Percentiles rank a stretch among this genome's conserved stretches.
phyloP scores from a whole-genome alignment of 2,329 filamentous ascomycete genomes.

The Sporothrix curviconia region DNA sequence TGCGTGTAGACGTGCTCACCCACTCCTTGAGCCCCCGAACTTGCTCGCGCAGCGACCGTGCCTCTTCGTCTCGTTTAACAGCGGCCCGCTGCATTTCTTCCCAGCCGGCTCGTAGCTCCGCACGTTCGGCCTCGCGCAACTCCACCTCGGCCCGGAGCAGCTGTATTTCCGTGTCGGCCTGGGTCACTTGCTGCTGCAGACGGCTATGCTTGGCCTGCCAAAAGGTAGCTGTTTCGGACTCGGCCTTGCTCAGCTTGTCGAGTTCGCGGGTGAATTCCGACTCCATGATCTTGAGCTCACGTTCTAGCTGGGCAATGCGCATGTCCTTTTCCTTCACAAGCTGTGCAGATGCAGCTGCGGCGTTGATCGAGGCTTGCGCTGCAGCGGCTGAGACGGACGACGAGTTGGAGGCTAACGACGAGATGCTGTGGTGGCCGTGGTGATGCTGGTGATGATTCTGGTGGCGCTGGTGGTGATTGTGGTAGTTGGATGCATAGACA shows the following conservation, averaged over 20 bases:
- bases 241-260: slow-evolving; percentile 45
- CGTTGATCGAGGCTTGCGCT: slow-evolving; percentile 4
- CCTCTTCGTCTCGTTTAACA: slow-evolving; percentile 49
- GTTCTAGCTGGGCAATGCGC: slow-evolving; percentile 46
- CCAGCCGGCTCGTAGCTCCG: slow-evolving; percentile 45
- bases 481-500: not conserved
- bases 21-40: slow-evolving; percentile 64
- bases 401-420: slow-evolving; percentile 2
- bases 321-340: slow-evolving; percentile 42
- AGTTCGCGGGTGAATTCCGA: slow-evolving; percentile 47
- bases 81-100: slow-evolving; percentile 41
- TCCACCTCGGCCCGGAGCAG: slow-evolving; percentile 45
- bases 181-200: slow-evolving; percentile 43
- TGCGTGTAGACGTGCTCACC: slow-evolving; percentile 60
- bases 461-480: slow-evolving; percentile 17
- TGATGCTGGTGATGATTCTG: not conserved
- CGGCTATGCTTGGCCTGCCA: slow-evolving; percentile 49
- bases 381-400: slow-evolving; percentile 16
- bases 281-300: slow-evolving; percentile 47
- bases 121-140: slow-evolving; percentile 39
- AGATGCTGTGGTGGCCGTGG: slow-evolving; percentile 1
- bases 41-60: slow-evolving; percentile 49
- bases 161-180: slow-evolving; percentile 47
- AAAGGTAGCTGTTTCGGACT: slow-evolving; percentile 49
- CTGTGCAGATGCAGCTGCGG: slow-evolving; percentile 24